Conservation (phyloP, 345 rosid genomes). For the Eutrema heterophyllum region DNA sequence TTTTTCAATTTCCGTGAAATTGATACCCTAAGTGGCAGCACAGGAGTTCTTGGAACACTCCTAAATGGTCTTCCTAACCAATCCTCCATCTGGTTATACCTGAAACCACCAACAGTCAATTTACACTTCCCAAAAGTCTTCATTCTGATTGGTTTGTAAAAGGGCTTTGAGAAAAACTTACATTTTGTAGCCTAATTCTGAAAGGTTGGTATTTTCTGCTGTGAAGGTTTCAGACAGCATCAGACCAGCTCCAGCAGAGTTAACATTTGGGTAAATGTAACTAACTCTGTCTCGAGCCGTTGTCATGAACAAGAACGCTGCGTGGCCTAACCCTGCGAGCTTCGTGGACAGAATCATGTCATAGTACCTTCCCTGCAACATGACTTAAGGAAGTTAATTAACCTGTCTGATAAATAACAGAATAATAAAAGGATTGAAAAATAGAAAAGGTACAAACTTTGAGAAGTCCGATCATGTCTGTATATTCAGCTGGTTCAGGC, state of each 20-base stretch:
- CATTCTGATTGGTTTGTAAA: background rate
- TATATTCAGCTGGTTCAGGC: constrained; percentile 82
- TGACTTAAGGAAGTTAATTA: background rate
- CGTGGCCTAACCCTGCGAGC: constrained; percentile 90
- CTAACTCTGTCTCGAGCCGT: constrained; percentile 83
- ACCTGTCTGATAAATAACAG: background rate
- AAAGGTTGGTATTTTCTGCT: constrained; percentile 56
- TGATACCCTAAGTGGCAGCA: constrained; percentile 64
- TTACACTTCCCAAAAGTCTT: background rate
- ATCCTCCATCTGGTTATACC: constrained; percentile 83
- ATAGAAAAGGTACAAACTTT: constrained; percentile 44
- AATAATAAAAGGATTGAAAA: background rate
- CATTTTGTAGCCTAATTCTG: constrained; percentile 77
- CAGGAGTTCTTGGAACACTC: constrained; percentile 65
- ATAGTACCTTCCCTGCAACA: constrained; percentile 78
- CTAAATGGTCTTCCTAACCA: constrained; percentile 85
- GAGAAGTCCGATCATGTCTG: constrained; percentile 76
- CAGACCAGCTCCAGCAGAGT: constrained; percentile 92
- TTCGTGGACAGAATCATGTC: constrained; percentile 91
- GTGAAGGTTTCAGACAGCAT: constrained; percentile 73
- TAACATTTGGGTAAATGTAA: constrained; percentile 85
- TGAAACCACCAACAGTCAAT: constrained; percentile 25
- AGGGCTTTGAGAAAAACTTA: constrained; percentile 31
- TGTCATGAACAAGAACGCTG: constrained; percentile 80
- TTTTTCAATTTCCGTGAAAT: constrained; percentile 80